These are phyloP conservation scores for Athelia sp. DNA, from an alignment of 1,284 basidiomycete genomes.

Conservation along the genomic window DNA sequence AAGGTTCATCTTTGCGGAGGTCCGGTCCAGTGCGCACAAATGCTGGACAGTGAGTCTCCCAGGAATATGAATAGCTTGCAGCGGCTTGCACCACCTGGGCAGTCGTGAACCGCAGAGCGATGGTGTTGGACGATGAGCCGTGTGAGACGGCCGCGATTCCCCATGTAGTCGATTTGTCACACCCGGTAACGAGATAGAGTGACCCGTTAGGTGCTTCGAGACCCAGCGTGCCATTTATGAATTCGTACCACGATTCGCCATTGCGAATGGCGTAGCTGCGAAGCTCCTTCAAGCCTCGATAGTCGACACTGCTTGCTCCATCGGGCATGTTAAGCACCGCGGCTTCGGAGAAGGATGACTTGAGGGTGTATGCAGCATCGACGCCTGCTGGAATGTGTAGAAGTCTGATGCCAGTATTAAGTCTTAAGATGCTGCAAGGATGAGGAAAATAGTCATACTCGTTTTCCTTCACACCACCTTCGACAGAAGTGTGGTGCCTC, in stretches of 20 bases:
- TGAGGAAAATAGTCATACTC: no score
- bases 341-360: background rate
- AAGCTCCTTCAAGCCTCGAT: background rate
- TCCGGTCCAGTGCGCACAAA: background rate
- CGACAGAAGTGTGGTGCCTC: background rate
- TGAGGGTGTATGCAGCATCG: background rate
- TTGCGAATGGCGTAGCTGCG: constrained; percentile 3
- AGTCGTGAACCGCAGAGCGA: background rate
- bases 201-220: constrained; percentile 5
- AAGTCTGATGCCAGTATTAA: no score
- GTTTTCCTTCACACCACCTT: background rate
- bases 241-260: constrained; percentile 9
- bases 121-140: background rate
- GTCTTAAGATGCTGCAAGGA: no score
- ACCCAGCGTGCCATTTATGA: constrained; percentile 5
- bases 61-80: background rate
- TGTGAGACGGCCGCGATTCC: constrained; percentile 6
- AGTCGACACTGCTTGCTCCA: background rate
- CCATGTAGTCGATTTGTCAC: constrained; percentile 8
- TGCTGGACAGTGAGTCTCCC: background rate
- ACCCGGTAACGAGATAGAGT: constrained; percentile 9
- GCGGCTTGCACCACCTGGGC: background rate
- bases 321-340: background rate
- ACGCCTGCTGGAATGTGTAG: background rate
- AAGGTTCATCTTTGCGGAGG: background rate